Evolutionary conservation across 306 rosid genomes (phyloP), one percentile per base, ranked within the genome.

Genomic region (Cucurbita moschata): DNA sequence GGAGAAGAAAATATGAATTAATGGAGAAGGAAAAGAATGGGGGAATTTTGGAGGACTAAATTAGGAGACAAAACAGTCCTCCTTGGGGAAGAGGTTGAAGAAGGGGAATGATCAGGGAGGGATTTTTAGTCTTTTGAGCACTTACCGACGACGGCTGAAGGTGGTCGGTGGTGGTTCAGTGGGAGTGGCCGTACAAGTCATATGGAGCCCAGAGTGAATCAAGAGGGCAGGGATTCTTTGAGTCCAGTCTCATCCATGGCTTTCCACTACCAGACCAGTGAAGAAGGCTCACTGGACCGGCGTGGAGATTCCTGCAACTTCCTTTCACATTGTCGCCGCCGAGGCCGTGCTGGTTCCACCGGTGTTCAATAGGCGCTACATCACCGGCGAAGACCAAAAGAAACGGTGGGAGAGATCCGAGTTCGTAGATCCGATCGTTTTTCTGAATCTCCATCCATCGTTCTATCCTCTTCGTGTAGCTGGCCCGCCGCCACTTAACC

Each of bases 221-320:
- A 4, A 89, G 90, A 0, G 92, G 90, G 76, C 96, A 89, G 1
- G 90, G 89, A 46, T 69, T 71, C 62, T 82, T 83, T 0, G 96
- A 84, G 54, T 89, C 92, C 4, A 89, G 68, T 42, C 96, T 75
- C 2, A 77, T 60, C 96, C 96, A 89, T 0, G 92, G 96, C 79
- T 89, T 89, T 8, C 96, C 96, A 58, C 90, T 86, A 3, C 92
- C 92, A 30, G 96, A 89, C 96, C 96, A 89, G 82, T 89, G 96
- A 73, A 89, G 63, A 57, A 89, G 82, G 75, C 96, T 87, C 4
- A 87, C 96, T 11, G 92, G 92, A 18, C 96, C 96, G 0, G 92
- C 78, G 46, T 89, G 92, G 26, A 89, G 77, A 60, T 87, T 88
- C 10, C 96, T 80, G 63, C 96, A 89, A 66, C 89, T 87, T 1